A percentile compares a stretch with the other conserved stretches of the same genome.
Conservation (phyloP, 2,329 filamentous ascomycete genomes). For the Orbilia oligospora region DNA sequence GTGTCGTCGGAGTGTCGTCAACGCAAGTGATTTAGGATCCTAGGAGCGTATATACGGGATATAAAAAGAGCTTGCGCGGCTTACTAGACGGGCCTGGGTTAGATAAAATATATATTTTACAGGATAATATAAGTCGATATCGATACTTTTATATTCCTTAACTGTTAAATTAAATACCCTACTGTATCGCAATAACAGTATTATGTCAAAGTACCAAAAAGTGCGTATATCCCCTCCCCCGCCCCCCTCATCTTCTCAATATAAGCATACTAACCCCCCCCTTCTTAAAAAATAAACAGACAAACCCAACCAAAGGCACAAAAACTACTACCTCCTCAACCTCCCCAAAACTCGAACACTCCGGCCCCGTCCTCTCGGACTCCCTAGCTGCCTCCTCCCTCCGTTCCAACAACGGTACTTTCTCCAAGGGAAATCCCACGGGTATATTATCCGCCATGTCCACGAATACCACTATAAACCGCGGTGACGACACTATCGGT, state of each 20-base stretch:
- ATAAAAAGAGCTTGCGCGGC: background rate
- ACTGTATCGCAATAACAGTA: background rate
- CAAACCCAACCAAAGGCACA: conserved; percentile 61
- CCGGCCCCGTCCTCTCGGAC: conserved; percentile 61
- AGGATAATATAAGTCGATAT: too few relatives aligned
- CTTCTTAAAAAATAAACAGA: conserved; percentile 39
- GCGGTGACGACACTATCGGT: conserved; percentile 52
- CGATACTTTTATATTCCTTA: too few relatives aligned
- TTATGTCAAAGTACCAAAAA: conserved; percentile 47
- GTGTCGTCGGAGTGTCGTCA: conserved; percentile 49
- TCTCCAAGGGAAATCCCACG: conserved; percentile 61
- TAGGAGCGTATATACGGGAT: background rate
- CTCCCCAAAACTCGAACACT: conserved; percentile 61
- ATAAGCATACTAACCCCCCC: background rate
- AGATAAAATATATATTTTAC: background rate
- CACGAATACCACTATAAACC: conserved; percentile 51
- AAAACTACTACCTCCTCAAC: conserved; percentile 54
- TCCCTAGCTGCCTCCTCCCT: conserved; percentile 63
- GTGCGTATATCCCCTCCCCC: background rate
- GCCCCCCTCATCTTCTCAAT: background rate
- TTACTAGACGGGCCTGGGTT: background rate
- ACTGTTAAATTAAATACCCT: background rate
- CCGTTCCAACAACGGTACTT: conserved; percentile 54
- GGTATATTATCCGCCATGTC: conserved; percentile 54
- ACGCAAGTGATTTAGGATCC: conserved; percentile 17